Evolutionary conservation across 768 basidiomycete species (phyloP), one percentile per base, ranked within the genome.

Genomic region (Suillus weaverae): DNA sequence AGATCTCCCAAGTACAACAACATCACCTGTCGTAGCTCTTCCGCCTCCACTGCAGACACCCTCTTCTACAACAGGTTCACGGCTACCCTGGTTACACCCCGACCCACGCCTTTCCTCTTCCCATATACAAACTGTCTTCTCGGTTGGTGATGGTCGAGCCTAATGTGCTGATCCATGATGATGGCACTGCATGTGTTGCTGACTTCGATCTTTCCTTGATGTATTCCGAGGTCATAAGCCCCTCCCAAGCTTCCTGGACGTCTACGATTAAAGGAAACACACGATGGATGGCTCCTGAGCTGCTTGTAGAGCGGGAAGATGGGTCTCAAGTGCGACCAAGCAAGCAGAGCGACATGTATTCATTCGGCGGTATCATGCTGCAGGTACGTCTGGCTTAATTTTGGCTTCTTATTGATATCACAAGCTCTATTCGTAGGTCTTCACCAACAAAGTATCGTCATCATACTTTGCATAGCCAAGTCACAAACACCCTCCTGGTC

Each of bases 211-310:
- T 80, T 20, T 76, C 76, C n/a, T 77, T 72, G 26, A 72, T 84
- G 60, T 66, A 76, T 41, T 72, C 71, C 0, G 77, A 81, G 39
- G 67, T 80, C 38, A 69, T 18, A 26, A 56, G 71, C 26, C 2
- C 74, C 70, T 51, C 56, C 20, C 26, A 39, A 18, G 38, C 38
- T 53, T 53, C 51, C 32, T 53, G 51, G 51, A 57, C 38, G 2
- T 57, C 56, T 1, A 39, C 16, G 2, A 16, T 57, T 16, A 57
- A 26, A 38, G 81, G 82, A 6, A 77, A 80, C n/a, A 74, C 80
- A 26, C 77, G 82, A 1, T 83, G 81, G 81, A 78, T 81, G 10
- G 82, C 81, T 59, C 70, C 80, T 0, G 68, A 76, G 20, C 69
- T 83, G 0, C 81, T 81, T 62, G 16, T 18, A 30, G 30, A 18